Percentiles rank a stretch among this genome's conserved stretches.
phyloP scores from a whole-genome alignment of 768 basidiomycete genomes.

The Tulasnella sp. region DNA sequence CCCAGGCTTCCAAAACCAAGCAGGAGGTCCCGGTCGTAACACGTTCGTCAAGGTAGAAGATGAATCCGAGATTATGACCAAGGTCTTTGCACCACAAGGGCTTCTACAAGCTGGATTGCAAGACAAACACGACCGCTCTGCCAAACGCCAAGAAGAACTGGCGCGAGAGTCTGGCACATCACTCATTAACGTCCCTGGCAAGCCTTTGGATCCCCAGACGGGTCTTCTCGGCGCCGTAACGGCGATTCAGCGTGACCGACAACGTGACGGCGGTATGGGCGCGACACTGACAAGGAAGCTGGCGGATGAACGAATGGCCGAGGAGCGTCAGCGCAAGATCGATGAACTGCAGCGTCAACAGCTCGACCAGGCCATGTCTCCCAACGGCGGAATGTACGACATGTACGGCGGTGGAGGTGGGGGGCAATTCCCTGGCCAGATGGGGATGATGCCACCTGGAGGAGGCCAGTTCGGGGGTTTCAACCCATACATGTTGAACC shows the following conservation, averaged over 20 bases:
- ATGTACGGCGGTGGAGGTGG: constrained; percentile 38
- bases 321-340: constrained; percentile 85
- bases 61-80: constrained; percentile 73
- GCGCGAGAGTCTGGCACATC: constrained; percentile 87
- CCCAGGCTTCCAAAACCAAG: constrained; percentile 39
- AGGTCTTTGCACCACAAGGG: constrained; percentile 91
- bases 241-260: constrained; percentile 86
- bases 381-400: constrained; percentile 52
- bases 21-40: constrained; percentile 34
- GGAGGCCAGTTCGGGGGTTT: neutral
- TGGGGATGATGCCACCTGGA: constrained; percentile 14
- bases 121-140: constrained; percentile 91
- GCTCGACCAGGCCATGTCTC: constrained; percentile 57
- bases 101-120: constrained; percentile 89
- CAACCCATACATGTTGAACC: constrained; percentile 18
- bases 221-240: constrained; percentile 94
- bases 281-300: constrained; percentile 92
- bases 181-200: constrained; percentile 89
- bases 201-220: constrained; percentile 89
- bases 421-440: constrained; percentile 7
- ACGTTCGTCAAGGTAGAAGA: constrained; percentile 59
- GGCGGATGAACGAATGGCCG: constrained; percentile 81
- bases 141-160: constrained; percentile 87
- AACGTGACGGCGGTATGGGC: constrained; percentile 90
- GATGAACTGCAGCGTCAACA: constrained; percentile 86